Evolutionary conservation across 2,329 filamentous ascomycete genomes (phyloP), one percentile per base, ranked within the genome.

Genomic region (Phaeophleospora eucalypticola): DNA sequence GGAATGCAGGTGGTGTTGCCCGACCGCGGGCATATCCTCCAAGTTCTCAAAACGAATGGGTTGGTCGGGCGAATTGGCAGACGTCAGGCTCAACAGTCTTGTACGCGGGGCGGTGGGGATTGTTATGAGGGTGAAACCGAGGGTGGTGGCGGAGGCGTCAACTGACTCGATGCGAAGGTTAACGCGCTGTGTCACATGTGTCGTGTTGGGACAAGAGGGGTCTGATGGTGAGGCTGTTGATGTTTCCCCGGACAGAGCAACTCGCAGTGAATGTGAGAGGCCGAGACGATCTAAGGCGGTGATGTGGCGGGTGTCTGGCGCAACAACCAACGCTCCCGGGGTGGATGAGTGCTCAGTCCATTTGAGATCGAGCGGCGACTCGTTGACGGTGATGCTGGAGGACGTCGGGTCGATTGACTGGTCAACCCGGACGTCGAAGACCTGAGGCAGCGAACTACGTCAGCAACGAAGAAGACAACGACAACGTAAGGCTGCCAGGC

Each of bases 351-450:
- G 24, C 24, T 12, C 24, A 32, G 45, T 68, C 70, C 63, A 68
- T 70, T 6, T 66, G 68, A 50, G 69, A 56, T 46, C 65, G 65
- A 52, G 71, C 68, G 35, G 67, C 67, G 66, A 52, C 46, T 66
- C 68, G 57, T 73, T 72, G 48, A 74, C 54, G 14, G 67, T 66
- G 50, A 73, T 58, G 62, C 73, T 70, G 33, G 66, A 65, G 44
- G 62, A 54, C n/a, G 64, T 64, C 57, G 65, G 56, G 46, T 68
- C 49, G 37, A 65, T 59, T 45, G 65, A 57, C 10, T 66, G 56
- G 49, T 68, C 63, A 45, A 68, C 65, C 54, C 63, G 63, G 48
- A 74, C 66, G 51, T 65, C 68, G 52, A 73, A 63, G 43, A 67
- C 60, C 71, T 74, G 46, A 52, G 56, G 48, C 50, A 51, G 24